A percentile compares a stretch with the other conserved stretches of the same genome.
These are phyloP conservation scores for Parsonsia alboflavescens DNA, from an alignment of 257 asterid species.

Conservation along the genomic window DNA sequence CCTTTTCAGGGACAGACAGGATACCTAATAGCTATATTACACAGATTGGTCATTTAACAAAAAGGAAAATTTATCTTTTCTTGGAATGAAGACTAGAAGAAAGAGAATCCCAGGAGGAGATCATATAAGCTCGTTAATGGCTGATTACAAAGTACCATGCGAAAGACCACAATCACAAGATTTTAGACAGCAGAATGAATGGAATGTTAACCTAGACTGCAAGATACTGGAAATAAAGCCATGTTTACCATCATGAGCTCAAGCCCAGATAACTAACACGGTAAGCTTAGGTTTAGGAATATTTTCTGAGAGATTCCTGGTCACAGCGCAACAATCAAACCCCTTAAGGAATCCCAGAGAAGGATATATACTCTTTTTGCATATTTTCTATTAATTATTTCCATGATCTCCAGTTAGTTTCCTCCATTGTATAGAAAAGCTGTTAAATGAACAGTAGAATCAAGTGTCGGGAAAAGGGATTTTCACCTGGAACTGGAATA, in stretches of 20 bases:
- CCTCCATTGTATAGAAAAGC: neutral
- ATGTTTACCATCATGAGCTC: neutral
- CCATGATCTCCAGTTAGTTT: too few species aligned
- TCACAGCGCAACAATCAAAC: neutral
- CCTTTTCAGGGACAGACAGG: neutral
- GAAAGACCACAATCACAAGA: neutral
- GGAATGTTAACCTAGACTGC: conserved; percentile 5
- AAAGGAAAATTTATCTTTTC: neutral
- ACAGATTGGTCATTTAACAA: neutral
- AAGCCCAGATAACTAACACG: neutral
- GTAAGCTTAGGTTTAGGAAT: conserved; percentile 5
- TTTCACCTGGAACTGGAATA: conserved; percentile 65
- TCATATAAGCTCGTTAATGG: conserved; percentile 1
- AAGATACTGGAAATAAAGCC: neutral
- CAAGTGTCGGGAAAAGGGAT: neutral
- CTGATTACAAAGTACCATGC: neutral
- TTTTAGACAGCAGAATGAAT: neutral
- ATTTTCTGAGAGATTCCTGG: conserved; percentile 15
- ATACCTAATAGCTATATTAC: neutral
- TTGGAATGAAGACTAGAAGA: neutral
- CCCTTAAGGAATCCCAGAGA: neutral
- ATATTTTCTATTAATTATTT: too few species aligned
- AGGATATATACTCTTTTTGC: neutral
- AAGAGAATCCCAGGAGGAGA: neutral
- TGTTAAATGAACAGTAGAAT: neutral